Evolutionary conservation across 1,284 basidiomycete genomes (phyloP), one percentile per base, ranked within the genome.

Genomic region (Ganoderma leucocontextum): DNA sequence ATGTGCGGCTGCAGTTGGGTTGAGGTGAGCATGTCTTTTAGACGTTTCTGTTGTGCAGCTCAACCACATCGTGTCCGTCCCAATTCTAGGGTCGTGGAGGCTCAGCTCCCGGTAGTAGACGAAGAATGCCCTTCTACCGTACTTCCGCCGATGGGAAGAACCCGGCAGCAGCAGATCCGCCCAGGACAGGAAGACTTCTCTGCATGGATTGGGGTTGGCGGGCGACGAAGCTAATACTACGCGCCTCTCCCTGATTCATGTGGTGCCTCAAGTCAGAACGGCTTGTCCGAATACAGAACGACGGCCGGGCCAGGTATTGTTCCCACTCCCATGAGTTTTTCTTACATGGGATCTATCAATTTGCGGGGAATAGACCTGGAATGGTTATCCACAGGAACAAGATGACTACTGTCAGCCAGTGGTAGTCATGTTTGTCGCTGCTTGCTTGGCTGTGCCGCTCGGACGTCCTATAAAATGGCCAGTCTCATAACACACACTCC

Each of bases 111-210:
- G 33, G 33, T 15, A 57, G 55, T 17, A 49, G 35, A 38, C 33
- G 33, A 36, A 57, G 55, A 15, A 13, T 36, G 35, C 19, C 36
- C 35, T 38, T 25, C 19, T 25, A n/a, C 38, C n/a, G 25, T 41
- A 58, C 58, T 59, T 59, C 22, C 58, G 19, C 58, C 58, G 58
- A 25, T 25, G 58, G 58, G 38, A 59, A 38, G 36, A 59, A 38
- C 38, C 41, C 36, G 19, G 35, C 57, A 17, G 36, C 57, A 22
- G 35, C 36, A 58, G 12, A 36, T 6, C 35, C 12, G 17, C 9
- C 57, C 12, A 59, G 35, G 22, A 25, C 17, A 19, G 47, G 58
- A 59, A 25, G 22, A 39, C 58, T 41, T 41, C 58, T 59, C 9
- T 25, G 19, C 6, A 41, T 41, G 58, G 36, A 59, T 36, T 38